These are phyloP conservation scores for Prinsepia uniflora DNA, from an alignment of 306 rosid genomes.

Conservation along the genomic window DNA sequence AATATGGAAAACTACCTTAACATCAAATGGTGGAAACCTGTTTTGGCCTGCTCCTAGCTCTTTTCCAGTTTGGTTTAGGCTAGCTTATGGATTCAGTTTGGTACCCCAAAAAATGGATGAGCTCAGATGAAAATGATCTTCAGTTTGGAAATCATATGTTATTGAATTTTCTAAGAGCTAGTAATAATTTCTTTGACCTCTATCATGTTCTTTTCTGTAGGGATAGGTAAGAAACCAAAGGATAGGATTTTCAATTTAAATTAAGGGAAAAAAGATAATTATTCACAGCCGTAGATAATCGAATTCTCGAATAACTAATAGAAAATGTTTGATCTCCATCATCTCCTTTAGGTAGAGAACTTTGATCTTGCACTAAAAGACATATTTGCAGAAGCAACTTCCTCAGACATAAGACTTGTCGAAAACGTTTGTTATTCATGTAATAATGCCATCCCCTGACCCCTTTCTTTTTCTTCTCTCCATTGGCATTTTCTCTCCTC, in stretches of 20 bases:
- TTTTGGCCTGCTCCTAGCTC: background rate
- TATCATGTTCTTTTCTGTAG: background rate
- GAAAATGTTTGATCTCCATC: background rate
- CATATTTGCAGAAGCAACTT: background rate
- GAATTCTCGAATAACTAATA: background rate
- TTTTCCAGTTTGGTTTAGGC: background rate
- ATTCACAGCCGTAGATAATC: background rate
- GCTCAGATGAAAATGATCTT: background rate
- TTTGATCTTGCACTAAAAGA: background rate
- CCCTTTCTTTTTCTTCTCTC: background rate
- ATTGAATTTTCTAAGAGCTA: background rate
- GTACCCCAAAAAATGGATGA: background rate
- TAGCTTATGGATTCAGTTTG: background rate
- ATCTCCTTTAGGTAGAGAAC: background rate
- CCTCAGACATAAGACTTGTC: background rate
- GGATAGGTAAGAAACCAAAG: background rate
- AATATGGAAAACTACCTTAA: too few relatives aligned
- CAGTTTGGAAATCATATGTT: background rate
- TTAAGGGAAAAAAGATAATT: background rate
- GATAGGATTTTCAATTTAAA: background rate
- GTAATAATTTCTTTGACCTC: background rate
- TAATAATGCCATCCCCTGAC: slow-evolving; percentile 15
- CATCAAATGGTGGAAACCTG: too few relatives aligned
- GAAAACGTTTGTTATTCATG: background rate
- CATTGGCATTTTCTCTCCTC: background rate